phyloP scores from a whole-genome alignment of 805 yeast species.

The Dipodascopsis uninucleata region DNA sequence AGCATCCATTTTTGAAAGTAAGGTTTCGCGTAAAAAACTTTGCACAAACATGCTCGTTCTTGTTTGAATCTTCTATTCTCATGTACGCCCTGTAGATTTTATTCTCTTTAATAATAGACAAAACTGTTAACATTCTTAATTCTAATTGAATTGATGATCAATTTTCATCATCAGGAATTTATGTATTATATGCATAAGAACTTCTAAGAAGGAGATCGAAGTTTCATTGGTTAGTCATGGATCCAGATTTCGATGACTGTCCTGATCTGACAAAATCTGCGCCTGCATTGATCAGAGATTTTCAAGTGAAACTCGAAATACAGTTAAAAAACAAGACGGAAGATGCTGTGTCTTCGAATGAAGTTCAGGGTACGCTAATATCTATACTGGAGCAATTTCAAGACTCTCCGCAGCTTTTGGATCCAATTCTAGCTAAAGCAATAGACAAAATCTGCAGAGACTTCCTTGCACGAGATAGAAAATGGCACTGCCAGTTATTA shows the following conservation, averaged over 20 bases:
- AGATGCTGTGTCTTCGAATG: constrained; percentile 1
- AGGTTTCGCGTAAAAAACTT: no score
- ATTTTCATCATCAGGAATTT: no score
- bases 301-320: no score
- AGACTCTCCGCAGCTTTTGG: constrained; percentile 21
- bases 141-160: no score
- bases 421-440: constrained; percentile 16
- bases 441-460: constrained; percentile 1
- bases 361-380: not conserved
- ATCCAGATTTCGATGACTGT: constrained; percentile 24
- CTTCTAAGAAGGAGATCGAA: no score
- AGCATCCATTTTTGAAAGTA: no score
- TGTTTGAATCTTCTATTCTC: no score
- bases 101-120: no score
- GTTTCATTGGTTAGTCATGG: constrained; percentile 1
- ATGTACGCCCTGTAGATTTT: no score
- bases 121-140: no score
- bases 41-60: no score
- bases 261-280: constrained; percentile 22
- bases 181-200: no score
- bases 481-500: constrained; percentile 40
- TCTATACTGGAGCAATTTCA: constrained; percentile 23
- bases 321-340: not conserved
- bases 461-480: not conserved
- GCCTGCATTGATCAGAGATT: constrained; percentile 13